A percentile compares a stretch with the other conserved stretches of the same genome.
phyloP scores from a whole-genome alignment of 768 basidiomycete species.

The Clathrus columnatus region DNA sequence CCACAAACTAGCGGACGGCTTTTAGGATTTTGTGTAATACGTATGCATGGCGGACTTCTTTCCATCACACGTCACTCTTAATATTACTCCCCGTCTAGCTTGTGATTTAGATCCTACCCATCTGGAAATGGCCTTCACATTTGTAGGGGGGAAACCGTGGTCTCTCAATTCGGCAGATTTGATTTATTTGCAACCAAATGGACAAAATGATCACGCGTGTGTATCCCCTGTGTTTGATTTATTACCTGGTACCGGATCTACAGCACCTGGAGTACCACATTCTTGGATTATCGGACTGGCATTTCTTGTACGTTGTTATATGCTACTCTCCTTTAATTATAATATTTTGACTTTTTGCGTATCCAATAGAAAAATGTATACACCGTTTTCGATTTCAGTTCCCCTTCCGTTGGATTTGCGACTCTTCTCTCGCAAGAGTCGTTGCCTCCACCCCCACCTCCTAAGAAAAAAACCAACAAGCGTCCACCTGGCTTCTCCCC shows the following conservation, averaged over 20 bases:
- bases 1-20: conserved; percentile 32
- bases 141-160: conserved; percentile 71
- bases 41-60: conserved; percentile 33
- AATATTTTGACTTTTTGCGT: neutral
- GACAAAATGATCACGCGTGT: conserved; percentile 32
- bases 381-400: conserved; percentile 40
- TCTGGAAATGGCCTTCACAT: conserved; percentile 52
- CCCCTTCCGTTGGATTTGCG: conserved; percentile 36
- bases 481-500: neutral
- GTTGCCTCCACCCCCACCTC: neutral
- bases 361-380: conserved; percentile 49
- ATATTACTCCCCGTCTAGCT: conserved; percentile 35
- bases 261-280: conserved; percentile 13
- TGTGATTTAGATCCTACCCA: conserved; percentile 50
- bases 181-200: conserved; percentile 53
- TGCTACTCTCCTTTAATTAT: conserved; percentile 57
- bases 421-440: neutral
- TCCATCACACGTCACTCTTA: neutral
- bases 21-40: conserved; percentile 74
- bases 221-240: conserved; percentile 68
- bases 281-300: conserved; percentile 65
- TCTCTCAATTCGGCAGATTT: conserved; percentile 68
- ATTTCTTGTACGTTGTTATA: conserved; percentile 59
- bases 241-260: conserved; percentile 39
- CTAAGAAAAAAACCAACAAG: neutral